Evolutionary conservation across 2,329 filamentous ascomycete species (phyloP).

Genomic region (Fusarium sp.): DNA sequence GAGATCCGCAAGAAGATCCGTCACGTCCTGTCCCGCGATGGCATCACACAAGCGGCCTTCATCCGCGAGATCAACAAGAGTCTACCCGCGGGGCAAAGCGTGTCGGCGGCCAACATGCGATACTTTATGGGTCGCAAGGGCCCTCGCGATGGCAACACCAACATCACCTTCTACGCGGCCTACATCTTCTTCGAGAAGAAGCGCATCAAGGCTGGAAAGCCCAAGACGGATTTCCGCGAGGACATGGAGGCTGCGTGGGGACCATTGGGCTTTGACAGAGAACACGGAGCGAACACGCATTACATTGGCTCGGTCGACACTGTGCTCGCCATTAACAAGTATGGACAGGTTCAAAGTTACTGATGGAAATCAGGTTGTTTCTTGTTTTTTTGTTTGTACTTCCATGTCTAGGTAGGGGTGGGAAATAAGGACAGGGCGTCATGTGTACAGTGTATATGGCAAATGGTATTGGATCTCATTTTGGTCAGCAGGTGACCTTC

Average conservation of each 20-base stretch:
- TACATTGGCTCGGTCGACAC: slow-evolving; percentile 15
- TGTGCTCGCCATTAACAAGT: slow-evolving; percentile 30
- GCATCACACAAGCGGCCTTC: slow-evolving; percentile 61
- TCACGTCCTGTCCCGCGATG: slow-evolving; percentile 53
- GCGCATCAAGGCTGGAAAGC: slow-evolving; percentile 58
- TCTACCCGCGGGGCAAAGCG: slow-evolving; percentile 48
- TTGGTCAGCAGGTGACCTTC: not conserved
- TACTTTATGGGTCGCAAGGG: slow-evolving; percentile 61
- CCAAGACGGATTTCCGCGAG: slow-evolving; percentile 58
- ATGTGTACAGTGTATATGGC: not conserved
- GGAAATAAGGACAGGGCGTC: not conserved
- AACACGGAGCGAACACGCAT: slow-evolving; percentile 26
- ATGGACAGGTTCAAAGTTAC: slow-evolving; percentile 20
- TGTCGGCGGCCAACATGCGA: slow-evolving; percentile 55
- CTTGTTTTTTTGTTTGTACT: not conserved
- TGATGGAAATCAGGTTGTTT: not conserved
- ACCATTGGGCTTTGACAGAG: slow-evolving; percentile 38
- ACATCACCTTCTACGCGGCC: slow-evolving; percentile 58
- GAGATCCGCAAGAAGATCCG: slow-evolving; percentile 65
- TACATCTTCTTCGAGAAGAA: slow-evolving; percentile 69
- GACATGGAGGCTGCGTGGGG: slow-evolving; percentile 58
- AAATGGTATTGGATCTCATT: not conserved
- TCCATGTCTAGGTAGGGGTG: not conserved
- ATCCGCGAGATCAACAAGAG: slow-evolving; percentile 57
- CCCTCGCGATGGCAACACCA: slow-evolving; percentile 56